Evolutionary conservation across 139 green algal species (phyloP).

Genomic region (Trebouxia sp.): DNA sequence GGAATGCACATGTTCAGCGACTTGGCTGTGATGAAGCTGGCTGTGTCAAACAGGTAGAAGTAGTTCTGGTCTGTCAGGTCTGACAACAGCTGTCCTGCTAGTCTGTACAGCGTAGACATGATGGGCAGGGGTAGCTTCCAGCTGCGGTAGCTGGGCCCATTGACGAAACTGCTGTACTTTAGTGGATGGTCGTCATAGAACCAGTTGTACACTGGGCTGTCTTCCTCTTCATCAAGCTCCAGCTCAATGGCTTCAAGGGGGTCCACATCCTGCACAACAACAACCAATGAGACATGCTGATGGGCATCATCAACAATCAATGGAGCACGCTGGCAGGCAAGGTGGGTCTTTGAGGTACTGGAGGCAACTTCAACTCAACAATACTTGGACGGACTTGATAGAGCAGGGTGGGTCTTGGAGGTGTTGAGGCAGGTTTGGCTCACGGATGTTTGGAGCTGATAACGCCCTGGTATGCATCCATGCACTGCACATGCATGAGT

Average conservation of each 20-base stretch:
- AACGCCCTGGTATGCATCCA: too few relatives aligned
- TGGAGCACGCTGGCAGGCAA: too few relatives aligned
- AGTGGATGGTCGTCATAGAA: constrained; percentile 97
- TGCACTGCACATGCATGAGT: too few relatives aligned
- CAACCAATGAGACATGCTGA: neutral
- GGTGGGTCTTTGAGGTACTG: too few relatives aligned
- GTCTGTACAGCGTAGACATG: constrained; percentile 90
- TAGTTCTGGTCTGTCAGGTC: constrained; percentile 99
- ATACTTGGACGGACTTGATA: too few relatives aligned
- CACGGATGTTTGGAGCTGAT: too few relatives aligned
- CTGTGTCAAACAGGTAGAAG: constrained; percentile 99
- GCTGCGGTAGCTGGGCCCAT: constrained; percentile 89
- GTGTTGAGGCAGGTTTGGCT: too few relatives aligned
- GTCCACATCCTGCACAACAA: constrained; percentile 76
- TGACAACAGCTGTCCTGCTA: constrained; percentile 86
- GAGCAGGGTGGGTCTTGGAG: too few relatives aligned
- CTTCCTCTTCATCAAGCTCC: constrained; percentile 97
- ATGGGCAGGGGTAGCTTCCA: constrained; percentile 96
- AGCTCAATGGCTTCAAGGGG: constrained; percentile 97
- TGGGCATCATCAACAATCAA: neutral
- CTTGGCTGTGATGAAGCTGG: constrained; percentile 88
- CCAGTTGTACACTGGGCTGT: constrained; percentile 84
- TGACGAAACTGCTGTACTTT: constrained; percentile 87
- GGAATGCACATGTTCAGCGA: constrained; percentile 98
- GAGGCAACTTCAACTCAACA: too few relatives aligned